phyloP scores from a whole-genome alignment of 768 basidiomycete genomes.

The Boletus rufocinnamomeus region DNA sequence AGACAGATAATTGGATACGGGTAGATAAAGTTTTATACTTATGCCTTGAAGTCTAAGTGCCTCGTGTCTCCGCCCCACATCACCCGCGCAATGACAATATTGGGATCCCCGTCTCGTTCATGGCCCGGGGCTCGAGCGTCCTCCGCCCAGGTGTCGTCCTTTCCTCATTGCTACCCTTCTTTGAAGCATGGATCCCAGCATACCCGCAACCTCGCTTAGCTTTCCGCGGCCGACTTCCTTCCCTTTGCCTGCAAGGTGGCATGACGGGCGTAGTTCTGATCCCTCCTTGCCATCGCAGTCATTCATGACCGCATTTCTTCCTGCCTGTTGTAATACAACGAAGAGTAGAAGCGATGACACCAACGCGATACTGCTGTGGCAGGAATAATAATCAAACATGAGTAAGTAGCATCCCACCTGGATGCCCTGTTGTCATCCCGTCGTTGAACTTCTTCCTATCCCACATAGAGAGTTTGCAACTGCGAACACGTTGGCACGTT shows the following conservation, averaged over 20 bases:
- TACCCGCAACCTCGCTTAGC: constrained; percentile 30
- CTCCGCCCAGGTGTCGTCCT: constrained; percentile 14
- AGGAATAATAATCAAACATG: constrained; percentile 25
- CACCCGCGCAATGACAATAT: constrained; percentile 24
- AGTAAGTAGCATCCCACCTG: constrained; percentile 24
- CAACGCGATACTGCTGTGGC: constrained; percentile 29
- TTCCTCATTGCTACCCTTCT: constrained; percentile 4
- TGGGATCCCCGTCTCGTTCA: constrained; percentile 19
- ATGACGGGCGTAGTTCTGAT: constrained; percentile 20
- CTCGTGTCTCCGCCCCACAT: constrained; percentile 22
- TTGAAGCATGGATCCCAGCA: constrained; percentile 25
- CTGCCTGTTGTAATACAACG: constrained; percentile 27
- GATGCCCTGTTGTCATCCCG: constrained; percentile 8
- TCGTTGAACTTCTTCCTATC: constrained; percentile 19
- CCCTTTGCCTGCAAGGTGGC: constrained; percentile 33
- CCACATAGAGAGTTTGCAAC: constrained; percentile 26
- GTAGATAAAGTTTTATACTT: constrained; percentile 30
- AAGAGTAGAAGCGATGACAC: constrained; percentile 30
- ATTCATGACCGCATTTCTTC: constrained; percentile 24
- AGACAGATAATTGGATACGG: too few relatives aligned
- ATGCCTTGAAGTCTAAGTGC: constrained; percentile 2
- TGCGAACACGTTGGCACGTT: constrained; percentile 23
- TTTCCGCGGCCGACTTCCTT: constrained; percentile 25
- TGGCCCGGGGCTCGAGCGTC: constrained; percentile 8
- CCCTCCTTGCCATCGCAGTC: constrained; percentile 26